Evolutionary conservation across 352 stramenopile genomes (phyloP).

Genomic region (Phytopythium boreale): DNA sequence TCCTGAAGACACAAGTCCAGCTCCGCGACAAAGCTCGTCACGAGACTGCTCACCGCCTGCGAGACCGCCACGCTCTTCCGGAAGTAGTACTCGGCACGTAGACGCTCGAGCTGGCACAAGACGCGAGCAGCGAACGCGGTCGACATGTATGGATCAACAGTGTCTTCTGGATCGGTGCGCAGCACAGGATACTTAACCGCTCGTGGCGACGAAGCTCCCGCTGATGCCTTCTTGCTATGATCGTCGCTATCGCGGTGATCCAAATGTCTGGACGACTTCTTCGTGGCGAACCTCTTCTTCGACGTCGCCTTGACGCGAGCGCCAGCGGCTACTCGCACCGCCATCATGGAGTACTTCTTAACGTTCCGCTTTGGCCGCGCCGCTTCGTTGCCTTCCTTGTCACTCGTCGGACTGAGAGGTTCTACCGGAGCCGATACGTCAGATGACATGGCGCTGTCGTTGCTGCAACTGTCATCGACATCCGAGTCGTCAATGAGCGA

Average conservation of each 20-base stretch:
- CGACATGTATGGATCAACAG: conserved; percentile 45
- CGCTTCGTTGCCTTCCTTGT: conserved; percentile 14
- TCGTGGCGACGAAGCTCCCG: neutral
- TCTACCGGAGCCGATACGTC: conserved; percentile 13
- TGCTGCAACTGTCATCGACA: conserved; percentile 23
- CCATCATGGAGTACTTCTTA: conserved; percentile 55
- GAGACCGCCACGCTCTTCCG: conserved; percentile 80
- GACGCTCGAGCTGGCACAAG: conserved; percentile 68
- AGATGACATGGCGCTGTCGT: conserved; percentile 16
- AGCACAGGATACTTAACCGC: conserved; percentile 66
- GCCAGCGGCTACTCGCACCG: conserved; percentile 52
- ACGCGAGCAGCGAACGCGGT: conserved; percentile 59
- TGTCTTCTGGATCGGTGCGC: conserved; percentile 62
- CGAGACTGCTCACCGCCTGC: conserved; percentile 79
- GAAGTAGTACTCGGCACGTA: conserved; percentile 77
- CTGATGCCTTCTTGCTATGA: conserved; percentile 9
- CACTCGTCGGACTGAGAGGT: conserved; percentile 12
- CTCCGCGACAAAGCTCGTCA: conserved; percentile 77
- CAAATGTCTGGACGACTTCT: conserved; percentile 34
- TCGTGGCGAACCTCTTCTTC: conserved; percentile 39
- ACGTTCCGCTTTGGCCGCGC: conserved; percentile 19
- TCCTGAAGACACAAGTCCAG: conserved; percentile 74
- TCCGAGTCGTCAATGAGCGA: conserved; percentile 11
- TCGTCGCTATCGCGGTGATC: conserved; percentile 45
- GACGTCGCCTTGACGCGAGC: conserved; percentile 47